These are phyloP conservation scores for Aspergillus eucalypticola DNA, from an alignment of 2,329 filamentous ascomycete species.

Conservation along the genomic window DNA sequence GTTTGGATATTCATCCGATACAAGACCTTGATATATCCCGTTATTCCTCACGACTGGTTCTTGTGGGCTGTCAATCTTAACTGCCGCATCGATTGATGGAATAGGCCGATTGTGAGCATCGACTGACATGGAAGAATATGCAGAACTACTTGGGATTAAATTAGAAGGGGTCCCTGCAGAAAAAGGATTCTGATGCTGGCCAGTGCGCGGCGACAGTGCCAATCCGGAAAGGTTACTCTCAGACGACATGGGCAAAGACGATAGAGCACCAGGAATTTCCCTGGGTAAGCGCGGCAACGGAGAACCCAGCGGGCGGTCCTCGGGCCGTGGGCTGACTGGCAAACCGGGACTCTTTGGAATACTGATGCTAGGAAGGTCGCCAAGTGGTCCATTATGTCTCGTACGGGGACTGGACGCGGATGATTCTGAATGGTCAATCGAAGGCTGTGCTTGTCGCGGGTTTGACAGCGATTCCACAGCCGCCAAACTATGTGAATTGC, in stretches of 20 bases:
- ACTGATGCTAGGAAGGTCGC: constrained; percentile 45
- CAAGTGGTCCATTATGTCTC: constrained; percentile 24
- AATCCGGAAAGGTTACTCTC: constrained; percentile 52
- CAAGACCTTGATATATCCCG: constrained; percentile 71
- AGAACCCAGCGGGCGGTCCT: constrained; percentile 60
- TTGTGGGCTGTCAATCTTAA: constrained; percentile 38
- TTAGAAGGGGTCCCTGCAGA: constrained; percentile 40
- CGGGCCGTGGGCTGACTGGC: constrained; percentile 62
- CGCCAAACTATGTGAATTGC: background rate
- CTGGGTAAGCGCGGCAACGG: constrained; percentile 60
- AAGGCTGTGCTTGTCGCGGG: constrained; percentile 55
- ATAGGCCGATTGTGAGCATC: constrained; percentile 24
- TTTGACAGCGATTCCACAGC: constrained; percentile 21
- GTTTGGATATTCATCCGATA: constrained; percentile 83
- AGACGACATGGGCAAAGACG: constrained; percentile 70
- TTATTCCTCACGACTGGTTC: constrained; percentile 34
- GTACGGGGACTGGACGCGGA: constrained; percentile 30
- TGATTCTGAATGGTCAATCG: constrained; percentile 30
- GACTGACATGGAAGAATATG: constrained; percentile 14
- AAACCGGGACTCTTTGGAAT: constrained; percentile 64
- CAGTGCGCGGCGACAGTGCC: constrained; percentile 70
- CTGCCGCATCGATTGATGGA: constrained; percentile 40
- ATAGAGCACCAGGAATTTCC: constrained; percentile 49
- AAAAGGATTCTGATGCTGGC: constrained; percentile 71
- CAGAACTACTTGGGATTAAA: constrained; percentile 50